Evolutionary conservation across 352 stramenopile species (phyloP).

Genomic region (Phytophthora foliorum): DNA sequence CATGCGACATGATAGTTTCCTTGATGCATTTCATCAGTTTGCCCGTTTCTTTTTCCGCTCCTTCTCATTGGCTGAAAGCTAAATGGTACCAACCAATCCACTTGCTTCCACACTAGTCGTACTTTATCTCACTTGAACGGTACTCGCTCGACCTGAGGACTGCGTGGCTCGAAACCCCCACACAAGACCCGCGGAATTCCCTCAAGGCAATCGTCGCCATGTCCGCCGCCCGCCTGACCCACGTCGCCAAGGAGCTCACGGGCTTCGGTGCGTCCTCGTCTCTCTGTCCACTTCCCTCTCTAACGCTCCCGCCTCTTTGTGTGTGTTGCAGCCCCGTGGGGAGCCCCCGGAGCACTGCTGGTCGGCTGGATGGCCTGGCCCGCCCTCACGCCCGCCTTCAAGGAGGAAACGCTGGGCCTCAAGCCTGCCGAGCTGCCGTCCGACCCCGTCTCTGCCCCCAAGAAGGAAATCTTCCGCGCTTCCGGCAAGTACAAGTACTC

Average conservation of each 20-base stretch:
- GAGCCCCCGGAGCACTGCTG: slow-evolving; percentile 53
- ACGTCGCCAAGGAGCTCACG: slow-evolving; percentile 65
- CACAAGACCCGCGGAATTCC: slow-evolving; percentile 23
- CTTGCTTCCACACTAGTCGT: too few relatives aligned
- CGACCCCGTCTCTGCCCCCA: slow-evolving; percentile 31
- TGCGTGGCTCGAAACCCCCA: neutral
- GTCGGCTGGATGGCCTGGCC: slow-evolving; percentile 81
- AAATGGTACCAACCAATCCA: too few relatives aligned
- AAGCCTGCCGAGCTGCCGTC: slow-evolving; percentile 37
- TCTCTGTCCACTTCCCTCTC: neutral
- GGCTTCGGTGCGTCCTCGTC: slow-evolving; percentile 49
- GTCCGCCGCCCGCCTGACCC: slow-evolving; percentile 45
- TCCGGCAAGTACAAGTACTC: slow-evolving; percentile 87
- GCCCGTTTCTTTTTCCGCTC: too few relatives aligned
- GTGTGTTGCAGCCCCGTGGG: slow-evolving; percentile 54
- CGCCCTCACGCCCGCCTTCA: slow-evolving; percentile 73
- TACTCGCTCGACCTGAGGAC: neutral
- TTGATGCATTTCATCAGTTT: too few relatives aligned
- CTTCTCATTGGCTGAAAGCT: too few relatives aligned
- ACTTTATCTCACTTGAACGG: too few relatives aligned
- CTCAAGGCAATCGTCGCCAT: slow-evolving; percentile 15
- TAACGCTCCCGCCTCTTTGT: neutral
- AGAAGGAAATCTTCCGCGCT: slow-evolving; percentile 52
- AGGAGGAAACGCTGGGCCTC: slow-evolving; percentile 79
- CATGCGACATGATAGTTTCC: too few relatives aligned